phyloP scores from a whole-genome alignment of 192 early-diverging fungal species.

The Diversispora epigaea region DNA sequence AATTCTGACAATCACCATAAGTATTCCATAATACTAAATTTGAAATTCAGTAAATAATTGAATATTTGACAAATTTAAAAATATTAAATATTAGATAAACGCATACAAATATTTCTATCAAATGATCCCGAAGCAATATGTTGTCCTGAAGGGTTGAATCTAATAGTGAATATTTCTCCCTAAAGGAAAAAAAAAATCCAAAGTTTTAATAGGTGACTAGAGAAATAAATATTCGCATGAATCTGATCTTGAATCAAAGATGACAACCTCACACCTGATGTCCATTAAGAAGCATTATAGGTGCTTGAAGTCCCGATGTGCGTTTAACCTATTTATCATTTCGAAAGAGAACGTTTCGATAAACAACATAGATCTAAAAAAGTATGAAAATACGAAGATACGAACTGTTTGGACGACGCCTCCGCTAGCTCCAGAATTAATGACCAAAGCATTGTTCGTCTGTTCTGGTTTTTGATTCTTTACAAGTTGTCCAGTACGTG shows the following conservation, averaged over 20 bases:
- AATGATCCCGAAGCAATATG: conserved; percentile 79
- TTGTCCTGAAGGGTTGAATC: conserved; percentile 84
- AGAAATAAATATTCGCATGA: not conserved
- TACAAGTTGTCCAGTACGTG: conserved; percentile 31
- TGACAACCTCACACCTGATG: conserved; percentile 53
- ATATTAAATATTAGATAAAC: not conserved
- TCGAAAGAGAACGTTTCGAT: too few species aligned
- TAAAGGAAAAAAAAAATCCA: conserved; percentile 40
- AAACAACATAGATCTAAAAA: not conserved
- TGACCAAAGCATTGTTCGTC: conserved; percentile 38
- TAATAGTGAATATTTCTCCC: conserved; percentile 78
- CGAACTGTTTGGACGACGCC: conserved; percentile 43
- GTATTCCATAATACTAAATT: conserved; percentile 87
- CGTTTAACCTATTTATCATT: conserved; percentile 39
- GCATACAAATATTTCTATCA: conserved; percentile 81
- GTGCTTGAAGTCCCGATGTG: conserved; percentile 75
- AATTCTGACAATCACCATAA: conserved; percentile 88
- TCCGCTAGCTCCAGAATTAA: conserved; percentile 35
- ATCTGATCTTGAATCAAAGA: conserved; percentile 12
- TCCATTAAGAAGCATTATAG: conserved; percentile 85
- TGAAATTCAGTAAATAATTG: not conserved
- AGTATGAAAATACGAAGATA: too few species aligned
- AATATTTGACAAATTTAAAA: not conserved
- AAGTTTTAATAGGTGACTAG: conserved; percentile 38
- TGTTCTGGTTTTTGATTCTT: conserved; percentile 44